Evolutionary conservation across 2,329 filamentous ascomycete genomes (phyloP).

Genomic region (Helotiales sp.): DNA sequence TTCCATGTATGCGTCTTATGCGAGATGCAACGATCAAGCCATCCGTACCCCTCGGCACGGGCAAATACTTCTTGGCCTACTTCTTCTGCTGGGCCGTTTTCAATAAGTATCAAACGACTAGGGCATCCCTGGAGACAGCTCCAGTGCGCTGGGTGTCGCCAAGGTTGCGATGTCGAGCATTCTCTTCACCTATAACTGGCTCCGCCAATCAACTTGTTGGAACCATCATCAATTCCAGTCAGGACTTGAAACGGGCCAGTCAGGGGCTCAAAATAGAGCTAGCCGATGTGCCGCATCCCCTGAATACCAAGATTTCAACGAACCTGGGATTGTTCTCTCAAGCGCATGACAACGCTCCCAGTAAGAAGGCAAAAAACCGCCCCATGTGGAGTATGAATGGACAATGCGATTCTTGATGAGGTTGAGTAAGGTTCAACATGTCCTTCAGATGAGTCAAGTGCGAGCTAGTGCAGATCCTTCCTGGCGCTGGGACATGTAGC

Average conservation of each 20-base stretch:
- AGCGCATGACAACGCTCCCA: constrained; percentile 18
- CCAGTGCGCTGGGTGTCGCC: neutral
- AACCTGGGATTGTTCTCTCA: constrained; percentile 3
- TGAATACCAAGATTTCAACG: constrained; percentile 15
- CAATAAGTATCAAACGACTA: constrained; percentile 14
- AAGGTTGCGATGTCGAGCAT: neutral
- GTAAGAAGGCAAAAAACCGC: neutral
- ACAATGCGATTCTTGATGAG: constrained; percentile 2
- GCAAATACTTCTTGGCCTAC: too few species aligned
- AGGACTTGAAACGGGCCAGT: constrained; percentile 3
- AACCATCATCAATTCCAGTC: neutral
- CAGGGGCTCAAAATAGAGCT: constrained; percentile 11
- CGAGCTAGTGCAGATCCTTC: constrained; percentile 5
- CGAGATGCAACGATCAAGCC: neutral
- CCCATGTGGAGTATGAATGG: neutral
- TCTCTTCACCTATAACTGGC: neutral
- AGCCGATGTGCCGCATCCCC: neutral
- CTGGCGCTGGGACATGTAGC: constrained; percentile 9
- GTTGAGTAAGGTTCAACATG: constrained; percentile 5
- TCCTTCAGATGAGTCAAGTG: constrained; percentile 5
- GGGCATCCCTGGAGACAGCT: constrained; percentile 5
- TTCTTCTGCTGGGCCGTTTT: constrained; percentile 1
- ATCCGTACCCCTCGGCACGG: neutral
- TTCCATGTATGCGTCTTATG: constrained; percentile 16
- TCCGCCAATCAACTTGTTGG: constrained; percentile 8